Evolutionary conservation across 2,329 filamentous ascomycete species (phyloP).

Genomic region (Arthrobotrys sinensis): DNA sequence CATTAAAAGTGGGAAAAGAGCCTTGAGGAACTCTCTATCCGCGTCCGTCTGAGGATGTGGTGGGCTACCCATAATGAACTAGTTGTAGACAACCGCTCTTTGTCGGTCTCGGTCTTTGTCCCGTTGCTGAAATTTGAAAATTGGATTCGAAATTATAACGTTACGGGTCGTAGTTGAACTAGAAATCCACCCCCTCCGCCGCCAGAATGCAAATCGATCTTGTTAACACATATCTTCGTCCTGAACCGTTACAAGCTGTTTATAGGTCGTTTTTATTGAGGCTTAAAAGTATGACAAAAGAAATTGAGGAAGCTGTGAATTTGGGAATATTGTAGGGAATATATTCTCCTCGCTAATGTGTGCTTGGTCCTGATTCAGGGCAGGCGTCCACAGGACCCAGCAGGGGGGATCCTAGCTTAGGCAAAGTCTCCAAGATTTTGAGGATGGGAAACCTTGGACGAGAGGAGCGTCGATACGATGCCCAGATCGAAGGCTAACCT

Average conservation of each 20-base stretch:
- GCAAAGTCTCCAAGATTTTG: background rate
- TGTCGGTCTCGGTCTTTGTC: background rate
- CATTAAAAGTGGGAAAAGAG: conserved; percentile 32
- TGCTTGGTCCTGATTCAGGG: background rate
- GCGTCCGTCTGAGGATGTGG: conserved; percentile 39
- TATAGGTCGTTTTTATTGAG: background rate
- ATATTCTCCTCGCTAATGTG: background rate
- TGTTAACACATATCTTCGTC: background rate
- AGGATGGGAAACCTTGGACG: conserved; percentile 1
- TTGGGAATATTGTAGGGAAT: background rate
- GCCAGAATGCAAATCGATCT: background rate
- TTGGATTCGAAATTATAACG: background rate
- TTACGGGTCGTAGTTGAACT: background rate
- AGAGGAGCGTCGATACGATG: background rate
- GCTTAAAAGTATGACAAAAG: background rate
- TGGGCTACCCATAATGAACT: background rate
- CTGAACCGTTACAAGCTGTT: too few relatives aligned
- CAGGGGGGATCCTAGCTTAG: background rate
- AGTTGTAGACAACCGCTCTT: too few relatives aligned
- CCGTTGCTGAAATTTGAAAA: too few relatives aligned
- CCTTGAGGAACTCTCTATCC: conserved; percentile 38
- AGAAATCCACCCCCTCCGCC: background rate
- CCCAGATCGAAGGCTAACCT: background rate
- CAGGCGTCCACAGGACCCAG: background rate
- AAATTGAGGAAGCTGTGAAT: background rate